Conservation (phyloP, 257 asterid genomes). For the Nicotiana attenuata region DNA sequence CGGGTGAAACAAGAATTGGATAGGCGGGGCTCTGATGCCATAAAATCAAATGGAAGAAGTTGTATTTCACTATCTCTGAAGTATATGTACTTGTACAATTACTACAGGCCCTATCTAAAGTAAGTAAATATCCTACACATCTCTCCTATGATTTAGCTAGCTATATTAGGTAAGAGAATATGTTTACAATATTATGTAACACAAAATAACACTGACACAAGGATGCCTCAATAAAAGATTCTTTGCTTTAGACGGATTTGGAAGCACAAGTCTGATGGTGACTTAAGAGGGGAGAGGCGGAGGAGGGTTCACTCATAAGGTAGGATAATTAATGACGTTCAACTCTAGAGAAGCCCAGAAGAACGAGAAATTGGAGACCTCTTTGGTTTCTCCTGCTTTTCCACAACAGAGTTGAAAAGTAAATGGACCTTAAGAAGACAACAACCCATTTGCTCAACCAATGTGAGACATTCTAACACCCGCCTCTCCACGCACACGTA, state of each 20-base stretch:
- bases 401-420: background rate
- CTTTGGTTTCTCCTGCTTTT: background rate
- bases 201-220: background rate
- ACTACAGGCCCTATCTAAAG: too few species aligned
- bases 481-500: background rate
- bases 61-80: background rate
- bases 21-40: background rate
- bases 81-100: too few species aligned
- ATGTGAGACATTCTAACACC: background rate
- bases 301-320: background rate
- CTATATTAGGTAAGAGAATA: too few species aligned
- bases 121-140: too few species aligned
- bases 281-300: background rate
- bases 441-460: background rate
- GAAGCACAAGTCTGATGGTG: background rate
- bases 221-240: background rate
- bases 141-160: too few species aligned
- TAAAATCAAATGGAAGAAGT: background rate
- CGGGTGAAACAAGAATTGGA: too few species aligned
- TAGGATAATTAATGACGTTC: background rate
- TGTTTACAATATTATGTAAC: too few species aligned
- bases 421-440: background rate
- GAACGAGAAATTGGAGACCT: background rate
- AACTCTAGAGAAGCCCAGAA: background rate
- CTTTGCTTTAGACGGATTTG: background rate